Percentiles rank a stretch among this genome's conserved stretches.
Evolutionary conservation across 2,329 filamentous ascomycete genomes (phyloP).

Genomic region (Aspergillus pseudotamarii): DNA sequence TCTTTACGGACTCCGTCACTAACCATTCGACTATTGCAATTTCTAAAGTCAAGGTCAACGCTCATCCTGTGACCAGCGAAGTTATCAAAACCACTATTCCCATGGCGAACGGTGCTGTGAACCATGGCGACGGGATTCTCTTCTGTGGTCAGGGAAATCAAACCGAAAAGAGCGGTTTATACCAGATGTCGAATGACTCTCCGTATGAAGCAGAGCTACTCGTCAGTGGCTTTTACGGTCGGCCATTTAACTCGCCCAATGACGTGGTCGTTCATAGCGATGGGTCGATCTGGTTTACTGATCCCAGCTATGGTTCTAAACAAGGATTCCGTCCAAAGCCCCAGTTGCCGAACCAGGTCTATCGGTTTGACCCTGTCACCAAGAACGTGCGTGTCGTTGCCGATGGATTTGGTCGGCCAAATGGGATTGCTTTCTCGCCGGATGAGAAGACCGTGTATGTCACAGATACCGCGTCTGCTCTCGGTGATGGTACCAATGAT

Average conservation of each 20-base stretch:
- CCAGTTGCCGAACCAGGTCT: constrained; percentile 41
- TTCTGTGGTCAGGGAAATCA: constrained; percentile 48
- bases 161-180: constrained; percentile 24
- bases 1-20: constrained; percentile 19
- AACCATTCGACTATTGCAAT: constrained; percentile 24
- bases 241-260: constrained; percentile 34
- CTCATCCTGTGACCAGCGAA: constrained; percentile 28
- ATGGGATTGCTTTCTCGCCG: constrained; percentile 46
- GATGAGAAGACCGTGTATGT: constrained; percentile 45
- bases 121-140: constrained; percentile 33
- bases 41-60: constrained; percentile 19
- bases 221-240: constrained; percentile 38
- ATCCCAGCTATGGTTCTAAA: constrained; percentile 41
- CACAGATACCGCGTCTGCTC: constrained; percentile 41
- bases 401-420: constrained; percentile 43
- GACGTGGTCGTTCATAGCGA: constrained; percentile 40
- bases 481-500: constrained; percentile 26
- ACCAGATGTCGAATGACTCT: constrained; percentile 24
- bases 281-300: constrained; percentile 45
- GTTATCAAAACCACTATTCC: constrained; percentile 41
- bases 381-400: constrained; percentile 42
- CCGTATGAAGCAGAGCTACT: neutral
- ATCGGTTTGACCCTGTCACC: constrained; percentile 43
- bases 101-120: constrained; percentile 56
- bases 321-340: constrained; percentile 39